These are phyloP conservation scores for Paramarasmius palmivorus DNA, from an alignment of 1,284 basidiomycete genomes.

Conservation along the genomic window DNA sequence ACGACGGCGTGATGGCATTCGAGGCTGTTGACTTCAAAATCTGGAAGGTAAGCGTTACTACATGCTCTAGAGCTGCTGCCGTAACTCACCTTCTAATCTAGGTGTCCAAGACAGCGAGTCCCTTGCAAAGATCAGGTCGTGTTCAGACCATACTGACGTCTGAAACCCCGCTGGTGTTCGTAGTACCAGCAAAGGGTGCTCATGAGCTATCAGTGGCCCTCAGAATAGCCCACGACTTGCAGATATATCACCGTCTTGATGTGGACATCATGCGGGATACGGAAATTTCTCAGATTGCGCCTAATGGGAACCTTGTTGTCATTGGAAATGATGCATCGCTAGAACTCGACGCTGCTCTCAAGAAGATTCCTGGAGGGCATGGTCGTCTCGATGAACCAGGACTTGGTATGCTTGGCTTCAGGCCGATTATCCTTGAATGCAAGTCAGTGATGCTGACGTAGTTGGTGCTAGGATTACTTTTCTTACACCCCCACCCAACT, in stretches of 20 bases:
- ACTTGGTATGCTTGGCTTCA: conserved; percentile 24
- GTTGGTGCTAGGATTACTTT: conserved; percentile 57
- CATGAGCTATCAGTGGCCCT: conserved; percentile 50
- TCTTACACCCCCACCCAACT: conserved; percentile 69
- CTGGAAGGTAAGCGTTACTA: conserved; percentile 22
- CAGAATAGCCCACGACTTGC: conserved; percentile 68
- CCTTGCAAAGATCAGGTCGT: conserved; percentile 48
- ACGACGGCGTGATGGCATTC: conserved; percentile 13
- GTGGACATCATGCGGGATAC: conserved; percentile 52
- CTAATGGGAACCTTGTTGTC: conserved; percentile 58
- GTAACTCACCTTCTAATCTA: neutral
- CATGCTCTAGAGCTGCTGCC: neutral
- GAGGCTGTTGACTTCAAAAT: conserved; percentile 16
- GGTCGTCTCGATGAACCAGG: conserved; percentile 26
- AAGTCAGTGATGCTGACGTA: too few species aligned
- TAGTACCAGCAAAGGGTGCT: conserved; percentile 43
- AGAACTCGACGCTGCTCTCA: neutral
- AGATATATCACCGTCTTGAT: conserved; percentile 72
- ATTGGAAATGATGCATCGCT: conserved; percentile 42
- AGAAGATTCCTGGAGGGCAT: neutral
- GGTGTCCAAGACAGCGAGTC: conserved; percentile 4
- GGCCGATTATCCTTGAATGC: too few species aligned
- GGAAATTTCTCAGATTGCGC: conserved; percentile 36
- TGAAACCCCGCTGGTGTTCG: conserved; percentile 49
- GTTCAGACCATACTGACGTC: conserved; percentile 65